phyloP scores from a whole-genome alignment of 208 protist species.

The Herpetomonas tarakana region DNA sequence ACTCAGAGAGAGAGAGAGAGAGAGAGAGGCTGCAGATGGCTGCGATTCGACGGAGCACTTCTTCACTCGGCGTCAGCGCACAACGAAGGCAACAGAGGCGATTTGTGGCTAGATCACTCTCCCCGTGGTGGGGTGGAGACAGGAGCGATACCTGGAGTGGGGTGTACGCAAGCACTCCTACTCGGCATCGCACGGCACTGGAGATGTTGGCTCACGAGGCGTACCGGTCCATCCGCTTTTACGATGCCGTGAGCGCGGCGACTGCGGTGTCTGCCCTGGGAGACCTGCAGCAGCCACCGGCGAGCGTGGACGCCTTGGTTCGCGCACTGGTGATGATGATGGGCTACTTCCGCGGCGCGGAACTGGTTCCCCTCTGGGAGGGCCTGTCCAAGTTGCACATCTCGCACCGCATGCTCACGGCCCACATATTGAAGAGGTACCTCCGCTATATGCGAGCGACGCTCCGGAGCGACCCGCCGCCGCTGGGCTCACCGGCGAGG shows the following conservation, averaged over 20 bases:
- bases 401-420: constrained; percentile 20
- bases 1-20: too few species aligned
- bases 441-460: constrained; percentile 9
- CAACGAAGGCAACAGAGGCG: too few species aligned
- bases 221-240: constrained; percentile 25
- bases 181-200: too few species aligned
- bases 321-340: constrained; percentile 16
- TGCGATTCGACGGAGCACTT: too few species aligned
- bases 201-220: constrained; percentile 3
- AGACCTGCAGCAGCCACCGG: constrained; percentile 12
- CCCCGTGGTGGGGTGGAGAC: too few species aligned
- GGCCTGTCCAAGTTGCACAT: constrained; percentile 16
- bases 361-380: constrained; percentile 14
- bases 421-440: constrained; percentile 26
- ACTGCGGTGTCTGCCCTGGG: constrained; percentile 14
- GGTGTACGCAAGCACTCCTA: too few species aligned
- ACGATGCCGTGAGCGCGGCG: constrained; percentile 10
- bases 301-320: constrained; percentile 7
- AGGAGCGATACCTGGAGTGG: too few species aligned
- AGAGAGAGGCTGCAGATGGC: too few species aligned
- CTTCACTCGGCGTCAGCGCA: too few species aligned
- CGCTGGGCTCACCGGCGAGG: too few species aligned
- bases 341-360: constrained; percentile 2
- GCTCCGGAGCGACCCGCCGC: not conserved
- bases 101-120: too few species aligned